Evolutionary conservation across 2,329 filamentous ascomycete genomes (phyloP), one percentile per base, ranked within the genome.

Genomic region (Penicillium sumatraense): DNA sequence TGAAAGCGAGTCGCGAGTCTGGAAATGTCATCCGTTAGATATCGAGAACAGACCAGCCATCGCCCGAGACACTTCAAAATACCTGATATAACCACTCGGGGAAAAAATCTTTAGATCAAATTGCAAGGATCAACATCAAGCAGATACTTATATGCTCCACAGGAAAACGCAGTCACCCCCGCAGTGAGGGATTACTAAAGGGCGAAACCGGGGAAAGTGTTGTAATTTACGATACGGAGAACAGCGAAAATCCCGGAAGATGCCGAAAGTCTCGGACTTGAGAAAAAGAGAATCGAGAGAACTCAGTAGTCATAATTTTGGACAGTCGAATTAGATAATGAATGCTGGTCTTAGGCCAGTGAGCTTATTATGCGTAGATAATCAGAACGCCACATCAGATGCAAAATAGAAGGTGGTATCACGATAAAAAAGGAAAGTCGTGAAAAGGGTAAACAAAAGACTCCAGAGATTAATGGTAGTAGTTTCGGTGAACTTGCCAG

Each of bases 401-500:
- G 54, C 55, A 53, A 47, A 23, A 54, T 46, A 31, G 16, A 49
- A 46, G 5, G 45, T 57, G 53, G 57, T 60, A 60, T 58, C 58
- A 56, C 47, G 55, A 26, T 42, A 35, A 14, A 49, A 58, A n/a
- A n/a, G n/a, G n/a, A n/a, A n/a, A n/a, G n/a, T n/a, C n/a, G n/a
- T n/a, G n/a, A n/a, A n/a, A n/a, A n/a, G n/a, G n/a, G n/a, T n/a
- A n/a, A n/a, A n/a, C n/a, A n/a, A 42, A 42, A 47, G n/a, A 51
- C 24, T 51, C n/a, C 33, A 5, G 53, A 48, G 40, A 24, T 58
- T 59, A 60, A 56, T 62, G 59, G 36, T 65, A 65, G 40, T 70
- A 66, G 65, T 74, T 70, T 11, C 69, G 67, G 63, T 75, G 67
- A 41, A 86, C 83, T 65, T 84, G 81, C 69, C 76, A 81, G 5